Percentiles rank a stretch among this genome's conserved stretches.
Conservation (phyloP, 495 filamentous ascomycete species). For the Alectoria sarmentosa region DNA sequence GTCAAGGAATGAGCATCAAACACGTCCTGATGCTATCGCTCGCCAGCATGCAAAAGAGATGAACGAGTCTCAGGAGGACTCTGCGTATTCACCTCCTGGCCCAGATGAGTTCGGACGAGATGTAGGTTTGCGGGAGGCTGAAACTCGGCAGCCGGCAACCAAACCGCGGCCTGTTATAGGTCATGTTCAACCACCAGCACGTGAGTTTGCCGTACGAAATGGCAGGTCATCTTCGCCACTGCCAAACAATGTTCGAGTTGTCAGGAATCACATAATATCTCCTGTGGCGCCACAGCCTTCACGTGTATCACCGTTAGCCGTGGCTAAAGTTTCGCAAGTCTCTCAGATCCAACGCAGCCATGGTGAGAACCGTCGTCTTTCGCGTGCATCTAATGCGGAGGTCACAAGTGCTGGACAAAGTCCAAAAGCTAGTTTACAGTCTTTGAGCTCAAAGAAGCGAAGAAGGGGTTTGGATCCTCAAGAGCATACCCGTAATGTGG, state of each 20-base stretch:
- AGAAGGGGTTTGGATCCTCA: conserved; percentile 37
- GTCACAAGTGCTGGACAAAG: conserved; percentile 26
- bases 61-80: conserved; percentile 33
- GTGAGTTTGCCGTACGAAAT: conserved; percentile 19
- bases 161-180: conserved; percentile 18
- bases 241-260: conserved; percentile 38
- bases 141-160: conserved; percentile 6
- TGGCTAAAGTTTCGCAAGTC: conserved; percentile 51
- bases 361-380: conserved; percentile 10
- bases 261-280: conserved; percentile 57
- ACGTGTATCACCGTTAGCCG: conserved; percentile 69
- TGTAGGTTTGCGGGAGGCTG: conserved; percentile 14
- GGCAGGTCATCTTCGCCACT: conserved; percentile 16
- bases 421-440: conserved; percentile 33
- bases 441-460: conserved; percentile 41
- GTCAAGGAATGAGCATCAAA: conserved; percentile 24
- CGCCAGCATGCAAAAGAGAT: conserved; percentile 16
- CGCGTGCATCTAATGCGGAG: conserved; percentile 15
- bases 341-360: conserved; percentile 26
- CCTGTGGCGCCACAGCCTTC: conserved; percentile 77
- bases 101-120: conserved; percentile 23
- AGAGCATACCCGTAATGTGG: conserved; percentile 29
- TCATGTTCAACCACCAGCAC: conserved; percentile 7
- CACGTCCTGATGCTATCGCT: conserved; percentile 3
- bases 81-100: conserved; percentile 46